Base-by-base conservation (phyloP, 768 basidiomycete genomes). In the Lepiota subincarnata region DNA sequence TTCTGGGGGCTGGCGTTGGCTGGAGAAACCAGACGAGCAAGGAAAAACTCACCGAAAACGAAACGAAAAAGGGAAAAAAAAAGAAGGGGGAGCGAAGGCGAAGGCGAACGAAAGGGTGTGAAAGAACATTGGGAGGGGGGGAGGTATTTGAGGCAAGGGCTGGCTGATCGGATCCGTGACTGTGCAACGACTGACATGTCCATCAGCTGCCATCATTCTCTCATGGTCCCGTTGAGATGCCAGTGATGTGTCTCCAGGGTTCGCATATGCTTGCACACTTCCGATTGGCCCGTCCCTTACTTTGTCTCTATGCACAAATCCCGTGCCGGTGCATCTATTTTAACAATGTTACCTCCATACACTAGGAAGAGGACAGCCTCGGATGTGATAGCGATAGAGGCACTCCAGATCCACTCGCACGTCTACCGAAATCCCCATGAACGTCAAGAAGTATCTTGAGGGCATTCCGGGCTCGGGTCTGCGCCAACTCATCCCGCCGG, bases 381-480 rank as follows among this genome's bases (percentile, higher is more conserved):
- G 73, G 74, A 55, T 72, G 69, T 35, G 71, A 65, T 57, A 78
- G 52, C 14, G 73, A 72, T 56, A 76, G 59, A 35, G 73, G 71
- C 43, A 66, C 62, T 55, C 68, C 71, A 38, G 71, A 69, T 44
- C 68, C 68, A 22, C 74, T 73, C 13, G 78, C 80, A 40, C 81
- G 77, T 46, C 82, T 76, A 20, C 87, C 87, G 72, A 92, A 89
- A 66, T 93, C 89, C n/a, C 89, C 89, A 69, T 92, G 90, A 36
- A 91, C 87, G 62, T 93, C 92, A 64, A 94, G 72, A 57, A 94
- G 69, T 55, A 93, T 92, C 70, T 94, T 93, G 63, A 99, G 80
- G 12, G 94, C 96, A 75, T 98, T 98, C 53, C 96, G 80, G 16
- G 97, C 96, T 50, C 97, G 82, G 39, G 96, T 81, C 65, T 86